A percentile compares a stretch with the other conserved stretches of the same genome.
Conservation (phyloP, 2,329 filamentous ascomycete genomes). For the Pseudogymnoascus verrucosus region DNA sequence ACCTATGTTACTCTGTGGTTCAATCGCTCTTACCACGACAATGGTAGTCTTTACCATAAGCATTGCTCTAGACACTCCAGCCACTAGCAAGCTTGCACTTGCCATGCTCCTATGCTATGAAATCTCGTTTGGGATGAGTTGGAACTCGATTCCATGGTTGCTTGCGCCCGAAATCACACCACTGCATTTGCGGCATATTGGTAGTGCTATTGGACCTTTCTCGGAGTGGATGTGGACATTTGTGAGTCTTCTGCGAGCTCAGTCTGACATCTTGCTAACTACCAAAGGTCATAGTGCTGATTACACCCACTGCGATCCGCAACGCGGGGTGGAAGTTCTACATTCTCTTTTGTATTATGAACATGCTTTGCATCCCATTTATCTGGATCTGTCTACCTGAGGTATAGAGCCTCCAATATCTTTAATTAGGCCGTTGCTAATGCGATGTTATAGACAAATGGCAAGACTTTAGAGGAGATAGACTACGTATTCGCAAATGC, state of each 20-base stretch:
- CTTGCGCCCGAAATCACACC: slow-evolving; percentile 51
- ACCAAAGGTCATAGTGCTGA: slow-evolving; percentile 9
- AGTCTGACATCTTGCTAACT: background rate
- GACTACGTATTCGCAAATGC: slow-evolving; percentile 7
- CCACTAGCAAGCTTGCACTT: slow-evolving; percentile 20
- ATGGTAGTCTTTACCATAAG: slow-evolving; percentile 12
- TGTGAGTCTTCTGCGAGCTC: background rate
- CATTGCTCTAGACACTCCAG: slow-evolving; percentile 5
- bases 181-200: slow-evolving; percentile 48
- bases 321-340: slow-evolving; percentile 31
- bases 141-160: slow-evolving; percentile 51
- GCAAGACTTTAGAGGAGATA: slow-evolving; percentile 10
- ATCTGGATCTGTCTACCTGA: slow-evolving; percentile 41
- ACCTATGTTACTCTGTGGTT: slow-evolving; percentile 47
- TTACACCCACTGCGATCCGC: slow-evolving; percentile 30
- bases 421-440: background rate
- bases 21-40: slow-evolving; percentile 1
- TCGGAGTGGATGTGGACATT: slow-evolving; percentile 24
- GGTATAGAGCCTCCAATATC: background rate
- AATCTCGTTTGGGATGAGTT: slow-evolving; percentile 48
- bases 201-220: slow-evolving; percentile 39
- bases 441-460: slow-evolving; percentile 7
- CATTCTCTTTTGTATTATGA: slow-evolving; percentile 28
- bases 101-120: slow-evolving; percentile 51
- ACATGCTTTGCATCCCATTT: slow-evolving; percentile 34